Evolutionary conservation across 2,329 filamentous ascomycete species (phyloP).

Genomic region (Penicillium corylophilum): DNA sequence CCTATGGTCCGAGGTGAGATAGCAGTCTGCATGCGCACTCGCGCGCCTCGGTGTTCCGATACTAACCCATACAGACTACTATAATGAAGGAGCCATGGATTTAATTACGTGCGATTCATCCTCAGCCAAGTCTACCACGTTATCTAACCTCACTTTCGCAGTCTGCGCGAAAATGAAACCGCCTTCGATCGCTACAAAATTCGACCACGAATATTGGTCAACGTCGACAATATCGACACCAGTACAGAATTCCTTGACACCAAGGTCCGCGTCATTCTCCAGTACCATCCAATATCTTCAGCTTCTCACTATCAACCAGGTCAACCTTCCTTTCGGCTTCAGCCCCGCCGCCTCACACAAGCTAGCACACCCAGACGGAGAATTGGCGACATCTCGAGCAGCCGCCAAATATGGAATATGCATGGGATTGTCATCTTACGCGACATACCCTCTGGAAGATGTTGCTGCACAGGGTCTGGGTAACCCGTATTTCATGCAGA

Average conservation of each 20-base stretch:
- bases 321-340: conserved; percentile 54
- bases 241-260: conserved; percentile 47
- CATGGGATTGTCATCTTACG: conserved; percentile 52
- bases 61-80: conserved; percentile 48
- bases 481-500: conserved; percentile 55
- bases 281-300: not conserved
- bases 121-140: not conserved
- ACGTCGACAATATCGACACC: conserved; percentile 47
- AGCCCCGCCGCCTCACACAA: conserved; percentile 55
- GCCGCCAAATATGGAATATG: conserved; percentile 44
- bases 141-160: conserved; percentile 6
- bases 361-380: conserved; percentile 54
- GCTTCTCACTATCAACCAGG: conserved; percentile 11
- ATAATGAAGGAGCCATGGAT: conserved; percentile 59
- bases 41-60: not conserved
- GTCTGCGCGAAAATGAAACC: conserved; percentile 53
- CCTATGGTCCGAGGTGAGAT: conserved; percentile 41
- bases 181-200: conserved; percentile 55
- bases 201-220: conserved; percentile 46
- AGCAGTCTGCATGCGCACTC: not conserved
- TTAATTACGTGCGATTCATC: conserved; percentile 43
- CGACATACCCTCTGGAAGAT: conserved; percentile 48
- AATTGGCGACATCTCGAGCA: conserved; percentile 51
- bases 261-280: conserved; percentile 21
- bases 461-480: conserved; percentile 43